A percentile compares a stretch with the other conserved stretches of the same genome.
These are phyloP conservation scores for Hymenoscyphus fructigenus DNA, from an alignment of 2,329 filamentous ascomycete species.

Conservation along the genomic window DNA sequence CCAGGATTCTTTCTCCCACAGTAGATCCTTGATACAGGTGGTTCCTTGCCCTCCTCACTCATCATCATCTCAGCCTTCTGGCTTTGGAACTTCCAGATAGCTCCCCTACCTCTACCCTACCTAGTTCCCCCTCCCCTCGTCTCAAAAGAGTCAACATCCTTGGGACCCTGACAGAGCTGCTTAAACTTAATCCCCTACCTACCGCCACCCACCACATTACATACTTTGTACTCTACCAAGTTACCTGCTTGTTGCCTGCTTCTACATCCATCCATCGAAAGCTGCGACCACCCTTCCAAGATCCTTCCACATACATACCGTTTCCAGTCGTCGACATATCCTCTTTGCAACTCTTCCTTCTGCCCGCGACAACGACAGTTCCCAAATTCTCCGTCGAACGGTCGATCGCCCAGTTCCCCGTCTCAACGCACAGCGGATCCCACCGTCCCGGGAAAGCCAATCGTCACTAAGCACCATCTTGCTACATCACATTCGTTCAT, in stretches of 20 bases:
- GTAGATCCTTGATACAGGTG: not conserved
- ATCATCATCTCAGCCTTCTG: not conserved
- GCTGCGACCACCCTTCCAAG: not conserved
- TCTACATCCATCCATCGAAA: slow-evolving; percentile 1
- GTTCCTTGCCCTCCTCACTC: not conserved
- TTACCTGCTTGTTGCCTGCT: not conserved
- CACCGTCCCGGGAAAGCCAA: slow-evolving; percentile 19
- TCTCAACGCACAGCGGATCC: slow-evolving; percentile 16
- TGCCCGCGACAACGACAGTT: not conserved
- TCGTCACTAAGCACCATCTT: slow-evolving; percentile 9
- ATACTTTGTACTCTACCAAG: not conserved
- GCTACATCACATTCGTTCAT: slow-evolving; percentile 5
- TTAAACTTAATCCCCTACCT: slow-evolving; percentile 8
- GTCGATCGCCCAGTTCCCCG: slow-evolving; percentile 9
- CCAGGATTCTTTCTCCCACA: not conserved
- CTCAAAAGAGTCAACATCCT: slow-evolving; percentile 9
- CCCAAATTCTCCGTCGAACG: slow-evolving; percentile 4
- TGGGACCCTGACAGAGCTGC: not conserved
- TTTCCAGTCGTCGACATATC: not conserved
- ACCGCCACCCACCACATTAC: not conserved
- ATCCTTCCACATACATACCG: slow-evolving; percentile 6
- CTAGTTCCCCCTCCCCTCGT: not conserved
- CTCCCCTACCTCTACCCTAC: not conserved
- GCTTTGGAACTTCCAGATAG: not conserved
- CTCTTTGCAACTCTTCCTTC: not conserved